These are phyloP conservation scores for Diaporthe caulivora DNA, from an alignment of 2,329 filamentous ascomycete species.

Conservation along the genomic window DNA sequence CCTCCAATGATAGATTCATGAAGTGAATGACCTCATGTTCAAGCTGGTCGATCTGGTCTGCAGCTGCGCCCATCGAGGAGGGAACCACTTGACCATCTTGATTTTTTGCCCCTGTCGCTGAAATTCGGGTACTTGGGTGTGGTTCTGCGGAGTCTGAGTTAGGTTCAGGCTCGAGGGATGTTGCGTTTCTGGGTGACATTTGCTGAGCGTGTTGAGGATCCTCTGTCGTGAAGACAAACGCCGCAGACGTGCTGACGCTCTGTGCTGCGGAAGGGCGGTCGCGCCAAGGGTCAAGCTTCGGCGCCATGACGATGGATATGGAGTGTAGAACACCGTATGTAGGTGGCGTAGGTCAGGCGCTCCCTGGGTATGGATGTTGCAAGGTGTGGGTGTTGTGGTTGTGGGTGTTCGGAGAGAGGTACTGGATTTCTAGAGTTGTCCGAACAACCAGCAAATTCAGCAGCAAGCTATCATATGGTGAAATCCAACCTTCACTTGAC, in stretches of 20 bases:
- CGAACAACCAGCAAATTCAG: too few species aligned
- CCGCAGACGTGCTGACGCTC: not conserved
- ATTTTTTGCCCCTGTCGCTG: not conserved
- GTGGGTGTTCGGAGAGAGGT: too few species aligned
- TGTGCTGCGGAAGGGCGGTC: not conserved
- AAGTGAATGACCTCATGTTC: constrained; percentile 29
- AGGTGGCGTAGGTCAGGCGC: too few species aligned
- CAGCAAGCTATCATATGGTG: too few species aligned
- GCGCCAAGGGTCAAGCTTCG: not conserved
- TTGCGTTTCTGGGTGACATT: not conserved
- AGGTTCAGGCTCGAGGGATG: too few species aligned
- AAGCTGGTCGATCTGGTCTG: constrained; percentile 11
- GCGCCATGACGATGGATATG: not conserved
- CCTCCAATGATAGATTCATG: constrained; percentile 21
- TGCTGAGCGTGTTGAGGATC: not conserved
- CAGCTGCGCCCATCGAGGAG: not conserved
- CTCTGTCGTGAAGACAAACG: not conserved
- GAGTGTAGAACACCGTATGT: too few species aligned
- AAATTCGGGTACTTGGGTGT: too few species aligned
- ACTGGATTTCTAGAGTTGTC: too few species aligned
- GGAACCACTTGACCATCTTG: not conserved
- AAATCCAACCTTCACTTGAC: too few species aligned
- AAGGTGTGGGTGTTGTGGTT: too few species aligned
- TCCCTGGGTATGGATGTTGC: too few species aligned
- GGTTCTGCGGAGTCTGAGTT: too few species aligned